phyloP scores from a whole-genome alignment of 345 rosid species.

The Pugionium cornutum region DNA sequence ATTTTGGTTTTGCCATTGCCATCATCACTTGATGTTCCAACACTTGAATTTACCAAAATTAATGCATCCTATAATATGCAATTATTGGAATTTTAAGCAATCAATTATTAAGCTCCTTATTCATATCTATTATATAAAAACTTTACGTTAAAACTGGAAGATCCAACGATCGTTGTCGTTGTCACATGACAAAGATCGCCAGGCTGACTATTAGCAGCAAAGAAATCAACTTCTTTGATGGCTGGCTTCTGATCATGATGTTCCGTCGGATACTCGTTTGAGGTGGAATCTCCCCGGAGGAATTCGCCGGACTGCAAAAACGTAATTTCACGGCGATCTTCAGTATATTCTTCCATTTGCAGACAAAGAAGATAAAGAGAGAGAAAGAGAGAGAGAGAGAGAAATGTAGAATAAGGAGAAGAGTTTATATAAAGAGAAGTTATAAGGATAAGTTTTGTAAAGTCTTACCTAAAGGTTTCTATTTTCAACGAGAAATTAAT shows the following conservation, averaged over 20 bases:
- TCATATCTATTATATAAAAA: conserved; percentile 19
- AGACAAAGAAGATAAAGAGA: conserved; percentile 11
- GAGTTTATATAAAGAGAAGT: background rate
- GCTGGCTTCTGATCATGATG: conserved; percentile 36
- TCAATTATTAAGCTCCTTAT: too few species aligned
- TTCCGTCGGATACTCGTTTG: conserved; percentile 26
- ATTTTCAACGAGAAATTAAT: conserved; percentile 43
- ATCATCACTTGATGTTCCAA: conserved; percentile 41
- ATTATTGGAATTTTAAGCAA: background rate
- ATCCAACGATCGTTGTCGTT: conserved; percentile 40
- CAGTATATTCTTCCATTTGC: conserved; percentile 60
- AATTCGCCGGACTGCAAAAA: conserved; percentile 59
- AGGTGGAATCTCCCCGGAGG: conserved; percentile 37
- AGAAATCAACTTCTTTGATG: conserved; percentile 85
- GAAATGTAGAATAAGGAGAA: background rate
- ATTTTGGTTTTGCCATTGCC: conserved; percentile 42
- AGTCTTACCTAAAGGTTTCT: conserved; percentile 41
- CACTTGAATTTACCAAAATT: conserved; percentile 42
- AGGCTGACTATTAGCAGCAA: conserved; percentile 45
- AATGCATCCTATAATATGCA: conserved; percentile 53
- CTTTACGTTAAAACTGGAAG: conserved; percentile 57
- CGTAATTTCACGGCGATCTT: conserved; percentile 54
- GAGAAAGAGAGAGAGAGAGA: too few species aligned
- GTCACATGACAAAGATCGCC: conserved; percentile 40
- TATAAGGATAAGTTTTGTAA: conserved; percentile 28